These are phyloP conservation scores for Fallopia convolvulus DNA, from an alignment of 148 eudicot genomes.

Conservation along the genomic window DNA sequence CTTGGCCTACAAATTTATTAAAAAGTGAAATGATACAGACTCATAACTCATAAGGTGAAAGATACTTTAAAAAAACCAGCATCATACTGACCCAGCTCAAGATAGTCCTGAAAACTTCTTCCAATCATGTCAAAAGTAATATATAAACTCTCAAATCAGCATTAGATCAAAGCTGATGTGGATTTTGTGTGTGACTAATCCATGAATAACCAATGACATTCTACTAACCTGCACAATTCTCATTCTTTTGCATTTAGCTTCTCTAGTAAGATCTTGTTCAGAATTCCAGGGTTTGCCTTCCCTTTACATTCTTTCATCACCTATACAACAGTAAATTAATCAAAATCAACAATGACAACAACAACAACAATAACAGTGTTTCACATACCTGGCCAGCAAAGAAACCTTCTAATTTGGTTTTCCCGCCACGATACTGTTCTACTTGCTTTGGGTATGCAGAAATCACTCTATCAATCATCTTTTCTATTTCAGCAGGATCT, in stretches of 20 bases:
- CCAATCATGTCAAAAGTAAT: neutral
- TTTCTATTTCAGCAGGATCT: slow-evolving; percentile 70
- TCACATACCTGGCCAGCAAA: slow-evolving; percentile 82
- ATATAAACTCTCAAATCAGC: neutral
- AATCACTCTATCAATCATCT: slow-evolving; percentile 68
- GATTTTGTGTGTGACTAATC: neutral
- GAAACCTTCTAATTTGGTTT: slow-evolving; percentile 85
- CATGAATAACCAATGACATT: neutral
- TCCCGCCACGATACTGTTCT: slow-evolving; percentile 82
- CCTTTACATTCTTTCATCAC: slow-evolving; percentile 94
- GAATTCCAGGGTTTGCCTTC: slow-evolving; percentile 83
- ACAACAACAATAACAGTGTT: too few species aligned
- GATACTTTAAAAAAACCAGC: neutral
- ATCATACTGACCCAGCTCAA: neutral
- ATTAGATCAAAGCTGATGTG: neutral
- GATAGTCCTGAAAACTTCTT: neutral
- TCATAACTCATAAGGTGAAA: neutral
- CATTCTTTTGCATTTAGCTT: slow-evolving; percentile 55
- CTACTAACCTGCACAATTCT: slow-evolving; percentile 14
- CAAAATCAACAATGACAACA: neutral
- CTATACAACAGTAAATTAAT: slow-evolving; percentile 19
- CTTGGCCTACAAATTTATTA: neutral
- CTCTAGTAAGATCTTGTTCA: slow-evolving; percentile 83
- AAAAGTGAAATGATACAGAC: neutral
- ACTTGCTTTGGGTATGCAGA: slow-evolving; percentile 77